Evolutionary conservation across 2,329 filamentous ascomycete genomes (phyloP).

Genomic region (Aspergillus jensenii): DNA sequence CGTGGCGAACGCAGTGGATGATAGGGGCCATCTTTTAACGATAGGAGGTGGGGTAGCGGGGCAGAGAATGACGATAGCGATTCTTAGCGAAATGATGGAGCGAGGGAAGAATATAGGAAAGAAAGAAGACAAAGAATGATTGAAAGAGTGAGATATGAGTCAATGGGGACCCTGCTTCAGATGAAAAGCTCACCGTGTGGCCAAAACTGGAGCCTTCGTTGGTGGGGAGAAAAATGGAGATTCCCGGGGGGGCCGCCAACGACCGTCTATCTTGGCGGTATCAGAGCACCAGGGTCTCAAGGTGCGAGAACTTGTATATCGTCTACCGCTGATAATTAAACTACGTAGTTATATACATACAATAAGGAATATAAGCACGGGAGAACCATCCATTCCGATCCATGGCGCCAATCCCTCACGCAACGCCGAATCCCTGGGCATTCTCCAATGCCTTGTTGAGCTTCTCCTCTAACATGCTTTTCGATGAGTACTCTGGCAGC

Average conservation of each 20-base stretch:
- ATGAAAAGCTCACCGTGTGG: conserved; percentile 10
- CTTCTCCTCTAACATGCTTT: conserved; percentile 69
- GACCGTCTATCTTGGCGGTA: neutral
- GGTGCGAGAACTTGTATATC: neutral
- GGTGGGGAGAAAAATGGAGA: conserved; percentile 7
- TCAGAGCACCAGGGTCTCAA: neutral
- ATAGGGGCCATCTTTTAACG: conserved; percentile 39
- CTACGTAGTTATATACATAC: conserved; percentile 9
- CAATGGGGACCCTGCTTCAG: neutral
- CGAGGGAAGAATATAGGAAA: conserved; percentile 7
- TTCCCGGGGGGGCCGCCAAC: neutral
- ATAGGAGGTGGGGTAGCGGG: conserved; percentile 24
- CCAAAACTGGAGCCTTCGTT: conserved; percentile 16
- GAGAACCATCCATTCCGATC: neutral
- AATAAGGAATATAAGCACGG: neutral
- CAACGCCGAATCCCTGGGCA: conserved; percentile 83
- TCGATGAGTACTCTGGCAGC: conserved; percentile 76
- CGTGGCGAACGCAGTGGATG: conserved; percentile 48
- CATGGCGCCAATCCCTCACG: conserved; percentile 44
- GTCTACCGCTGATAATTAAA: neutral
- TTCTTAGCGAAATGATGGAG: neutral
- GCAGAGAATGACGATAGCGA: conserved; percentile 11
- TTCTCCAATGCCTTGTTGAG: conserved; percentile 85
- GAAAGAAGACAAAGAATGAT: neutral
- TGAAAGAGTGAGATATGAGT: conserved; percentile 12